Base-by-base conservation (phyloP, 495 filamentous ascomycete genomes). In the Antarctomyces pellizariae region DNA sequence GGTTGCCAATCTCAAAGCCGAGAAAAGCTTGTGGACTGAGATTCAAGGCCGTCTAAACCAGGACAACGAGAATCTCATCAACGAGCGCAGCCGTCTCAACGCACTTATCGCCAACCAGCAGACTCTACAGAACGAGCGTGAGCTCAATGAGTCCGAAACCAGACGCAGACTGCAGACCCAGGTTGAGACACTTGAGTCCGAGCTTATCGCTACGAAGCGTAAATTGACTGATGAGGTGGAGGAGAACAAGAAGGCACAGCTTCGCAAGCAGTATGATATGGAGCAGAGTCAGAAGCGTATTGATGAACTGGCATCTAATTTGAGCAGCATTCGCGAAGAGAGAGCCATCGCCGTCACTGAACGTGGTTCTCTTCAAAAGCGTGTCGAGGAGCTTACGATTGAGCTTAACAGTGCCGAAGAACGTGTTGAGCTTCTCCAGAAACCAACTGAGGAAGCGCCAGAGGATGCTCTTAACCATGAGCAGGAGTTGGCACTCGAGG, bases 321-420 rank as follows among this genome's bases (percentile, higher is more conserved):
- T 92, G 23, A 59, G 74, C 27, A 64, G 73, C 10, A 59, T 69
- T 20, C 75, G 80, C 19, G 82, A 92, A 47, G 75, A 90, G 42
- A 60, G 83, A 31, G 66, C 77, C 25, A 71, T 69, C 5, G 62
- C 69, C 5, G 90, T 84, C 53, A 86, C 82, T 6, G 71, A 65
- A 4, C 68, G 75, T 12, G 86, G 93, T 46, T 73, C 90, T 43
- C 55, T 95, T 1, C 83, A 90, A 41, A 57, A 71, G 8, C 61
- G 80, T 25, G 77, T 91, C 8, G 73, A 89, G 34, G 84, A 95
- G 46, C 53, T 95, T 26, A 71, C 67, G 25, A 74, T 84, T 28
- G 77, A 93, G 46, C 60, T 95, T 18, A 70, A 69, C 37, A 77
- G 69, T 42, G 76, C 79, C 4, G 79, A 93, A 45, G 89, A 95